Conservation (phyloP, 768 basidiomycete genomes). For the Phanerochaete carnosa region DNA sequence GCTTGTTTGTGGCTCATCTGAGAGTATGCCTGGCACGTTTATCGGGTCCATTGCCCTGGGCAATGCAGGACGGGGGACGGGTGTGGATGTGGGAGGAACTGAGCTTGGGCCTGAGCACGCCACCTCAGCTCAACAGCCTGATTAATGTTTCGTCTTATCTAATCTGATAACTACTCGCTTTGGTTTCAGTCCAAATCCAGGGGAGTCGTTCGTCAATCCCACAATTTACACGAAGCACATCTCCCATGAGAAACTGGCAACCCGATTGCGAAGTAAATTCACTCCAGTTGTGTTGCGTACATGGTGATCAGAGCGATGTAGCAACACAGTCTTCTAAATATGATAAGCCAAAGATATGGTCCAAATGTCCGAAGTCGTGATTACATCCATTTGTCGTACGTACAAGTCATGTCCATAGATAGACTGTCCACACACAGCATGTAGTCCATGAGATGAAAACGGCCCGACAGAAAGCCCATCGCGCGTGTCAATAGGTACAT, state of each 20-base stretch:
- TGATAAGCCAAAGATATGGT: background rate
- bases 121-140: background rate
- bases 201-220: background rate
- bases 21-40: background rate
- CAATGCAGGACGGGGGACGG: background rate
- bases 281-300: too few species aligned
- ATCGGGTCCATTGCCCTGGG: background rate
- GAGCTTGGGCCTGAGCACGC: background rate
- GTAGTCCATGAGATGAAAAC: background rate
- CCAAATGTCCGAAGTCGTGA: background rate
- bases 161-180: background rate
- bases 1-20: slow-evolving; percentile 11
- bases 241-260: background rate
- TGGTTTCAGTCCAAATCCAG: background rate
- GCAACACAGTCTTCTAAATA: background rate
- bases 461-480: background rate
- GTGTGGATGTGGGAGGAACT: background rate
- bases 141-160: slow-evolving; percentile 1
- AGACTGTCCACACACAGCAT: background rate
- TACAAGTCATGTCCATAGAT: background rate
- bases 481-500: background rate
- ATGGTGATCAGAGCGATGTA: background rate
- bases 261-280: background rate
- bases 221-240: too few species aligned
- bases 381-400: background rate